A percentile compares a stretch with the other conserved stretches of the same genome.
Evolutionary conservation across 2,329 filamentous ascomycete species (phyloP).

Genomic region (Leptographium procerum): DNA sequence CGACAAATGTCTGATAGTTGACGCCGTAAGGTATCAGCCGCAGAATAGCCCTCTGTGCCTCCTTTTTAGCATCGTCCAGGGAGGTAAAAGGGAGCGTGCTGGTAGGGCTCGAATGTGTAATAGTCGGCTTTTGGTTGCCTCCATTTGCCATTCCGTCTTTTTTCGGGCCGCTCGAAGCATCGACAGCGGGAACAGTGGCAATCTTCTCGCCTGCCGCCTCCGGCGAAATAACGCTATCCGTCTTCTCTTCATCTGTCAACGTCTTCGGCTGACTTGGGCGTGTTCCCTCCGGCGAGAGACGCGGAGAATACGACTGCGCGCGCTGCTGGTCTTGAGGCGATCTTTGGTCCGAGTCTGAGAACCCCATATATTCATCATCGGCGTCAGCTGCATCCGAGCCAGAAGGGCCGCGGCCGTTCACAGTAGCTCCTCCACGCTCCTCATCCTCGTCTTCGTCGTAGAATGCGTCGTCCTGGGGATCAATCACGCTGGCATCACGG

Average conservation of each 20-base stretch:
- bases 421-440: conserved; percentile 7
- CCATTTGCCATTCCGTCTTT: background rate
- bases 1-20: conserved; percentile 59
- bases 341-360: conserved; percentile 6
- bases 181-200: background rate
- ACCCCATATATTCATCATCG: conserved; percentile 11
- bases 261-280: background rate
- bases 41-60: conserved; percentile 57
- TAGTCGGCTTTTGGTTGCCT: background rate
- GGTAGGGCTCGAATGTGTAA: background rate
- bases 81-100: conserved; percentile 15
- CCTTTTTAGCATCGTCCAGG: conserved; percentile 35
- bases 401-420: conserved; percentile 2
- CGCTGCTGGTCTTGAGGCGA: conserved; percentile 3
- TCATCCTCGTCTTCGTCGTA: conserved; percentile 13
- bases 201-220: background rate
- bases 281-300: conserved; percentile 4
- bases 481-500: conserved; percentile 13
- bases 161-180: background rate
- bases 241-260: background rate
- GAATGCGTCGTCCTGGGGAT: conserved; percentile 12
- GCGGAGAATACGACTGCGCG: conserved; percentile 9
- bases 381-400: conserved; percentile 7
- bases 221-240: background rate
- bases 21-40: conserved; percentile 56